A percentile compares a stretch with the other conserved stretches of the same genome.
Conservation (phyloP, 2,329 filamentous ascomycete genomes). For the Aspergillus amoenus region DNA sequence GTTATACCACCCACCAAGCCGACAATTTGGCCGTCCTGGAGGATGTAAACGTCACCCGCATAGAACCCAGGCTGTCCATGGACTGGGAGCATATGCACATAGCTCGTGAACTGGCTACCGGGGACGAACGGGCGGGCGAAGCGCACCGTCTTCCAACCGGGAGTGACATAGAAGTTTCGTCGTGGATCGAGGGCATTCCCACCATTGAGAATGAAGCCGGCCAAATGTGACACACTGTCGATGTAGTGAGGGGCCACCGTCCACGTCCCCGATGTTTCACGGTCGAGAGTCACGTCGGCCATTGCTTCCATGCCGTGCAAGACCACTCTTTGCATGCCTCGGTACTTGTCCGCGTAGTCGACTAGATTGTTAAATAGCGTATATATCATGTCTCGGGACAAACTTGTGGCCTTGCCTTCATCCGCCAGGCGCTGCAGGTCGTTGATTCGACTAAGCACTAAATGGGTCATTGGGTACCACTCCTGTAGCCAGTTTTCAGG, state of each 20-base stretch:
- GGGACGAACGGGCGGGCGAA: conserved; percentile 25
- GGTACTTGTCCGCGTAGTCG: conserved; percentile 29
- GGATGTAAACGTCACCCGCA: conserved; percentile 41
- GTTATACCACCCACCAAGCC: conserved; percentile 30
- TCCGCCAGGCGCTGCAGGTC: conserved; percentile 23
- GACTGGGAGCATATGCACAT: conserved; percentile 31
- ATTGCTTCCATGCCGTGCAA: conserved; percentile 30
- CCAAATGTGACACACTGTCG: conserved; percentile 2
- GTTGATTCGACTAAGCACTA: conserved; percentile 23
- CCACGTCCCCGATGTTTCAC: conserved; percentile 7
- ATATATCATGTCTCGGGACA: conserved; percentile 36
- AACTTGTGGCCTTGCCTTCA: conserved; percentile 25
- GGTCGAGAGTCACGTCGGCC: conserved; percentile 28
- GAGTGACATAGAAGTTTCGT: neutral
- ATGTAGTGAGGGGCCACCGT: neutral
- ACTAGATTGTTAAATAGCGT: conserved; percentile 30
- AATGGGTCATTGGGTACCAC: conserved; percentile 20
- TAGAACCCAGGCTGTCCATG: conserved; percentile 18
- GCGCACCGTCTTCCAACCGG: conserved; percentile 19
- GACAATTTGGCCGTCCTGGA: conserved; percentile 34
- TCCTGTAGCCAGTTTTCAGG: conserved; percentile 14
- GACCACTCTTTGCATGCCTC: conserved; percentile 31
- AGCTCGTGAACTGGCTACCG: conserved; percentile 26
- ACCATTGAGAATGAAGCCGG: conserved; percentile 1
- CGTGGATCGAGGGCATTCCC: neutral